phyloP scores from a whole-genome alignment of 176 grass and related monocot genomes.

The Aechmea fasciata region DNA sequence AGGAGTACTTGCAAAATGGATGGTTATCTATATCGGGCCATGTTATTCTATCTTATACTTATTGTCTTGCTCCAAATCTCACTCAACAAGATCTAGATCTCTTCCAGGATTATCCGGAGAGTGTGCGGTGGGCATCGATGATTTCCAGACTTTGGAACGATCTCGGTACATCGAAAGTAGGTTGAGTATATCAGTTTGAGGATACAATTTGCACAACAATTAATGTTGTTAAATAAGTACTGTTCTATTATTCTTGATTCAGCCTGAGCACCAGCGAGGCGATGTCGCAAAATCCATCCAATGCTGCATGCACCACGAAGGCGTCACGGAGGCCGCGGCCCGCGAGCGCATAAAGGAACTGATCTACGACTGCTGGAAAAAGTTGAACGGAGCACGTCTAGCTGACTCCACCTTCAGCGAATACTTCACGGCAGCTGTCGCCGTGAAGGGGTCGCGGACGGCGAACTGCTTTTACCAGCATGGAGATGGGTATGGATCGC shows the following conservation, averaged over 20 bases:
- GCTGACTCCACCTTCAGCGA: constrained; percentile 4
- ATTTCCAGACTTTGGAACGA: constrained; percentile 18
- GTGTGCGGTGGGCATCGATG: neutral
- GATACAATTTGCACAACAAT: too few relatives aligned
- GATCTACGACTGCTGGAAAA: constrained; percentile 4
- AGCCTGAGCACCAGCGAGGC: constrained; percentile 15
- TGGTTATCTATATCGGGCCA: neutral
- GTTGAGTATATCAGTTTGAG: neutral
- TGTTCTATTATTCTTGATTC: neutral
- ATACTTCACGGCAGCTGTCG: neutral
- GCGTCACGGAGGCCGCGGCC: neutral
- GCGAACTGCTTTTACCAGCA: constrained; percentile 12
- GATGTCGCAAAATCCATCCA: constrained; percentile 19
- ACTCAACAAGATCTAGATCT: constrained; percentile 17
- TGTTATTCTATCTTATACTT: neutral
- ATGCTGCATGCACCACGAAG: constrained; percentile 22
- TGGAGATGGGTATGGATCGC: constrained; percentile 10
- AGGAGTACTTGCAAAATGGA: constrained; percentile 26
- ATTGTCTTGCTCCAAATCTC: neutral
- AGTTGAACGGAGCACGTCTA: constrained; percentile 8
- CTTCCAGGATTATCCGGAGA: neutral
- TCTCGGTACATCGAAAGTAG: constrained; percentile 21
- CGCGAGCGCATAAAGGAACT: constrained; percentile 16
- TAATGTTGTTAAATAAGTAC: too few relatives aligned
- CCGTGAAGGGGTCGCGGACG: neutral